These are phyloP conservation scores for Pouteria campechiana DNA, from an alignment of 179 eudicot species.

Conservation along the genomic window DNA sequence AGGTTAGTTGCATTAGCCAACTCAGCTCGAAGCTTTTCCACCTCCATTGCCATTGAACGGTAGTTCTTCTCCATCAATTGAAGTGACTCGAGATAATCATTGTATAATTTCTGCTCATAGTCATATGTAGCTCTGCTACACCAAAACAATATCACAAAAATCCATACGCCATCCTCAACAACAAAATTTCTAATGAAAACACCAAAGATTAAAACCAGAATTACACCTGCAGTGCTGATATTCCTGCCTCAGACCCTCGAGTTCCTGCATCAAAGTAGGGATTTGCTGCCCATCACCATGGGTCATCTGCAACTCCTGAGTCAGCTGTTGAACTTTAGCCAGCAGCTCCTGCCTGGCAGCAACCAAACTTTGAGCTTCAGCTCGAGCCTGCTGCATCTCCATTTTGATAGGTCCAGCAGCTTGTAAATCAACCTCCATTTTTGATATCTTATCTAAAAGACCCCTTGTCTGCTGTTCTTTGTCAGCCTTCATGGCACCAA, in stretches of 20 bases:
- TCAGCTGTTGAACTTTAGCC: constrained; percentile 47
- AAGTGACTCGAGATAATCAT: constrained; percentile 87
- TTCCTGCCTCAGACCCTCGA: constrained; percentile 74
- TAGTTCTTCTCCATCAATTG: constrained; percentile 96
- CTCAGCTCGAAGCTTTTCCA: constrained; percentile 80
- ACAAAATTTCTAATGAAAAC: not conserved
- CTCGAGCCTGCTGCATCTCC: constrained; percentile 68
- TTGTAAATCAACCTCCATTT: constrained; percentile 73
- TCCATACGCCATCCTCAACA: not conserved
- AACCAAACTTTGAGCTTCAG: constrained; percentile 73
- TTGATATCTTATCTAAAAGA: constrained; percentile 50
- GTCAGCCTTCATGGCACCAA: constrained; percentile 51
- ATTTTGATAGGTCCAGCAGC: constrained; percentile 48
- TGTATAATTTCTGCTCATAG: constrained; percentile 80
- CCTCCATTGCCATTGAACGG: constrained; percentile 78
- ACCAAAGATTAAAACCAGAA: not conserved
- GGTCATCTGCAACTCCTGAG: constrained; percentile 60
- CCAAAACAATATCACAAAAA: constrained; percentile 1
- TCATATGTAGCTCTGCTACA: constrained; percentile 72
- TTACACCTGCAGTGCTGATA: constrained; percentile 86
- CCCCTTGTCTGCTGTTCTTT: constrained; percentile 72
- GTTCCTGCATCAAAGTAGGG: constrained; percentile 66
- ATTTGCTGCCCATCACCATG: constrained; percentile 58
- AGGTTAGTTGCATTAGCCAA: constrained; percentile 41
- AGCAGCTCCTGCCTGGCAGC: constrained; percentile 76